Conservation (phyloP, 805 yeast genomes). For the Cyberlindnera americana region DNA sequence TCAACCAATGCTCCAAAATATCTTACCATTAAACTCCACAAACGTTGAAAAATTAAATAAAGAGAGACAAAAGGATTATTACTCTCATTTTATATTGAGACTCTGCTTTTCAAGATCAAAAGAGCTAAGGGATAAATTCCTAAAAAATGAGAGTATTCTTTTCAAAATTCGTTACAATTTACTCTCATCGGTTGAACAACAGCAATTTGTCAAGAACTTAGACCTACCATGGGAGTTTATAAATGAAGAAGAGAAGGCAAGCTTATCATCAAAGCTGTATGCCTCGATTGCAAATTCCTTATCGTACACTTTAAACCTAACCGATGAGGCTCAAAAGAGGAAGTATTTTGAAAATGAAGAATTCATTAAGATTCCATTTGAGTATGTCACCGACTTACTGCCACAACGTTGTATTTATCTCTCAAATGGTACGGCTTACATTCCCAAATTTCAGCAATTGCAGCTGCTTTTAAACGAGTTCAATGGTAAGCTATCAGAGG, state of each 20-base stretch:
- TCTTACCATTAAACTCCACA: slow-evolving; percentile 55
- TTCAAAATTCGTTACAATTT: slow-evolving; percentile 70
- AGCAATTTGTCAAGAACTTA: slow-evolving; percentile 60
- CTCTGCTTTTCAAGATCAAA: slow-evolving; percentile 86
- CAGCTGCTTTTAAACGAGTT: slow-evolving; percentile 70
- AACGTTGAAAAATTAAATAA: slow-evolving; percentile 34
- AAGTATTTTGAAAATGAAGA: slow-evolving; percentile 54
- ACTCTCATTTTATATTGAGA: slow-evolving; percentile 84
- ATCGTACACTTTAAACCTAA: slow-evolving; percentile 33
- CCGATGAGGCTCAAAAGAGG: slow-evolving; percentile 42
- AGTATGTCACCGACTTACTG: slow-evolving; percentile 74
- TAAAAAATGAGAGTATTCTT: slow-evolving; percentile 68
- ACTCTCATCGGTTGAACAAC: slow-evolving; percentile 64
- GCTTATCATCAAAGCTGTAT: slow-evolving; percentile 45
- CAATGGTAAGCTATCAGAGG: slow-evolving; percentile 39
- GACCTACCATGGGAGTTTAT: slow-evolving; percentile 74
- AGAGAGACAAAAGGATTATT: slow-evolving; percentile 78
- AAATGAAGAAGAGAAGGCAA: slow-evolving; percentile 53
- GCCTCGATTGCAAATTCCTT: slow-evolving; percentile 48
- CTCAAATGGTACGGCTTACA: slow-evolving; percentile 70
- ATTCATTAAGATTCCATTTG: slow-evolving; percentile 85
- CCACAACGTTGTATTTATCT: slow-evolving; percentile 68
- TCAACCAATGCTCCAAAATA: slow-evolving; percentile 60
- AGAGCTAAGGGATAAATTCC: slow-evolving; percentile 76
- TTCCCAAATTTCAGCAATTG: slow-evolving; percentile 78